Evolutionary conservation across 1,139 yeast species (phyloP).

Genomic region (Suhomyces taliae): DNA sequence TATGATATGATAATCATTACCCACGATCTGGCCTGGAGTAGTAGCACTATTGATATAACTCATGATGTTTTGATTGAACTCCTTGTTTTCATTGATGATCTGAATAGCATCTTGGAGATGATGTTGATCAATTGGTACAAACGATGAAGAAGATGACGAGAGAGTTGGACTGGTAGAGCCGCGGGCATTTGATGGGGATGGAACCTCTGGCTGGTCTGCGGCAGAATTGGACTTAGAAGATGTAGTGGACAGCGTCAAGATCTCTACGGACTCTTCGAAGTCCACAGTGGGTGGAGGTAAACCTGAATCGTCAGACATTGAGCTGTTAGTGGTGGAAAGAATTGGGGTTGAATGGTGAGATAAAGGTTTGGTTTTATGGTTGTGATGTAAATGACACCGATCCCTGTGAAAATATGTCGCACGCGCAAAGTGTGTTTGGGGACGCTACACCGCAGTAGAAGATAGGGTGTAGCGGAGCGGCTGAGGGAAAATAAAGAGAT

Average conservation of each 20-base stretch:
- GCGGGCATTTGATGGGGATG: background rate
- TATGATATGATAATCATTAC: slow-evolving; percentile 81
- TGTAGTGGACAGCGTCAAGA: background rate
- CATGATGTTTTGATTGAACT: slow-evolving; percentile 48
- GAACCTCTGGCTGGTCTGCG: background rate
- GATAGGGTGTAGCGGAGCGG: no score
- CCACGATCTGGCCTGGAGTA: slow-evolving; percentile 42
- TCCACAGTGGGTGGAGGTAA: slow-evolving; percentile 12
- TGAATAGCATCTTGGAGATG: slow-evolving; percentile 56
- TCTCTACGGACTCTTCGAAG: slow-evolving; percentile 4
- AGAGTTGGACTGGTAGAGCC: slow-evolving; percentile 7
- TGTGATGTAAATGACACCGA: background rate
- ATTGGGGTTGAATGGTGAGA: background rate
- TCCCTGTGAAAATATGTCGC: slow-evolving; percentile 2
- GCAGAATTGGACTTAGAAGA: background rate
- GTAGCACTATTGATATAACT: slow-evolving; percentile 39
- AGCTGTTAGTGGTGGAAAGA: background rate
- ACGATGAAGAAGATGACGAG: slow-evolving; percentile 37
- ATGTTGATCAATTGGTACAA: slow-evolving; percentile 40
- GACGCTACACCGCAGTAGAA: no score
- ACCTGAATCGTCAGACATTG: slow-evolving; percentile 9
- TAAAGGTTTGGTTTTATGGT: background rate
- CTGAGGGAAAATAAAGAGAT: no score
- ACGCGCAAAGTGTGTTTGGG: no score
- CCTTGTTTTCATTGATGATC: slow-evolving; percentile 75